These are phyloP conservation scores for Pleurotus citrinopileatus DNA, from an alignment of 768 basidiomycete genomes.

Conservation along the genomic window DNA sequence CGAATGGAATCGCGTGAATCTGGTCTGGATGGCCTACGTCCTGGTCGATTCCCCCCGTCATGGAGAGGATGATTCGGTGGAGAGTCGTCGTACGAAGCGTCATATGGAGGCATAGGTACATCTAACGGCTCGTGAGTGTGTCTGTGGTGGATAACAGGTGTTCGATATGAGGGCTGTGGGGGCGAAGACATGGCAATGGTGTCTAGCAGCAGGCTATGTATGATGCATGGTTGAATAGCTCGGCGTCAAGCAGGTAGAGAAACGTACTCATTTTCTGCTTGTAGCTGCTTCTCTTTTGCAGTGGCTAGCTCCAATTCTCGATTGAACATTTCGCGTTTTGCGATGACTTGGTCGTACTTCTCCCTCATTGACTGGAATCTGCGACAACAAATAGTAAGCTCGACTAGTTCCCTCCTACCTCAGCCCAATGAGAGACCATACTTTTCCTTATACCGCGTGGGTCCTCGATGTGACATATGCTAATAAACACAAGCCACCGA, in stretches of 20 bases:
- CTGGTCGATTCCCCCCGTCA: neutral
- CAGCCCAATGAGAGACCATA: slow-evolving; percentile 4
- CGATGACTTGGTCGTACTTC: slow-evolving; percentile 40
- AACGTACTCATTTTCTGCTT: slow-evolving; percentile 49
- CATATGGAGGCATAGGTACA: neutral
- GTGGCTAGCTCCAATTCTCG: slow-evolving; percentile 37
- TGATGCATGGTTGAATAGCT: neutral
- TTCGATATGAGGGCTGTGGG: neutral
- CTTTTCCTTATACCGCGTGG: slow-evolving; percentile 27
- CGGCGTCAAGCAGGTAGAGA: neutral
- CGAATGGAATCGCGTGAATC: neutral
- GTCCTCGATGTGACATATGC: slow-evolving; percentile 5
- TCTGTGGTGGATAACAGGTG: neutral
- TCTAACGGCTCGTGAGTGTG: neutral
- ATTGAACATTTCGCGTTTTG: slow-evolving; percentile 34
- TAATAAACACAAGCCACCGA: neutral
- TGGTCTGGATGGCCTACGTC: neutral
- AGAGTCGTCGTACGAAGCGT: neutral
- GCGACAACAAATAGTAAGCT: neutral
- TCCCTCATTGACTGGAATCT: slow-evolving; percentile 47
- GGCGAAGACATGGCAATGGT: neutral
- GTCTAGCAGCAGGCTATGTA: slow-evolving; percentile 2
- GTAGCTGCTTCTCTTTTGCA: slow-evolving; percentile 39
- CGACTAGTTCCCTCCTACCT: neutral
- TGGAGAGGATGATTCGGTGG: neutral